Evolutionary conservation across 106 monocot genomes (phyloP), one percentile per base, ranked within the genome.

Genomic region (Vanilla planifolia): DNA sequence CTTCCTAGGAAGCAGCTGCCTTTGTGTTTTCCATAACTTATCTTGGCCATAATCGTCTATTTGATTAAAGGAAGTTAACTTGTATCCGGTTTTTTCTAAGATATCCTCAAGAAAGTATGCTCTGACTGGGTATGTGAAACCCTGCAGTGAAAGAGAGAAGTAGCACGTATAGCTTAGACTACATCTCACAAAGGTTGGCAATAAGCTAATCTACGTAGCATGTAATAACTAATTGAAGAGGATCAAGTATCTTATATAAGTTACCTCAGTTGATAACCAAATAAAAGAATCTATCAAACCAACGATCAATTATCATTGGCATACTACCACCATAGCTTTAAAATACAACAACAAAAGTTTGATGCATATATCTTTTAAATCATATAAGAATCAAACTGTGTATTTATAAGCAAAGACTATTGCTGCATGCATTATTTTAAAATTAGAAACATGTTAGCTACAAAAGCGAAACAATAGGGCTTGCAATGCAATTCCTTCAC

Each of bases 11-110:
- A 77, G 26, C 42, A 98, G 68, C 61, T 98, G 98, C 64, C 80
- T 78, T 69, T 92, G 98, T 56, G 98, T 98, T 73, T 98, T 98
- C 98, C 98, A 98, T 62, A 98, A 28, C 75, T 98, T 98, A 29
- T 98, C 98, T 82, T 98, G 91, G 34, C 98, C 98, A 71, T 91
- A 98, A 77, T 98, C 92, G 78, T 98, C 98, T 39, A 92, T 55
- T 88, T 98, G 98, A 64, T 98, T 98, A 30, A 85, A 79, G 60
- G 88, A 82, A 41, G 88, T 92, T 63, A 98, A 53, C 52, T 82
- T 98, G 62, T 92, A 98, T 67, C 98, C 98, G 60, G 88, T 88
- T 35, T 73, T 85, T 70, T 98, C 98, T 55, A 98, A 58, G 67
- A 98, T 75, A 64, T 98, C 98, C 74, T 98, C 98, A 35, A 98